Percentiles rank a stretch among this genome's conserved stretches.
These are phyloP conservation scores for Leishmania turanica DNA, from an alignment of 208 protist species.

Conservation along the genomic window DNA sequence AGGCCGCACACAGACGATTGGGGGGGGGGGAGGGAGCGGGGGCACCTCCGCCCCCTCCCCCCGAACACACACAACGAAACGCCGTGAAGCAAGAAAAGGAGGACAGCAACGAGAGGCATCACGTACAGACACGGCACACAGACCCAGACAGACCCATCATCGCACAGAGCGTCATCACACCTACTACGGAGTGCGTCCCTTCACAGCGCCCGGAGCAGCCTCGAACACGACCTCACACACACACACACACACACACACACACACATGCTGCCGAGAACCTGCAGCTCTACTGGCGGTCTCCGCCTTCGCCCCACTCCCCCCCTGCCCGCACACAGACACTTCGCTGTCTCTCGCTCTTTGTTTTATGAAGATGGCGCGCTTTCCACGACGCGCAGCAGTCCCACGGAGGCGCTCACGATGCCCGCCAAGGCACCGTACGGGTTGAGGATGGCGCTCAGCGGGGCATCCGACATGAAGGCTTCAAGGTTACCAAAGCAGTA, in stretches of 20 bases:
- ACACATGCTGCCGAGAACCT: neutral
- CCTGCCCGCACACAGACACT: neutral
- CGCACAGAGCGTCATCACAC: neutral
- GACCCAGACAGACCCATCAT: neutral
- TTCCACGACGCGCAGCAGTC: slow-evolving; percentile 69
- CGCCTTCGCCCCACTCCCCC: neutral
- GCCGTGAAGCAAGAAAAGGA: too few species aligned
- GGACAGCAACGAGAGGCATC: too few species aligned
- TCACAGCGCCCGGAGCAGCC: neutral
- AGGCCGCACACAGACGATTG: too few species aligned
- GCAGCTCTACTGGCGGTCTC: neutral
- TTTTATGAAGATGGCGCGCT: slow-evolving; percentile 59
- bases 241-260: neutral
- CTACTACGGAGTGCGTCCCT: neutral
- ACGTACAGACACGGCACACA: too few species aligned
- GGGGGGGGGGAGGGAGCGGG: too few species aligned
- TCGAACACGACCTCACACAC: neutral
- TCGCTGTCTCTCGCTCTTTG: neutral
- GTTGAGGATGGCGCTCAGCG: slow-evolving; percentile 60
- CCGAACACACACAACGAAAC: too few species aligned
- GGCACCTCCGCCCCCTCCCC: too few species aligned
- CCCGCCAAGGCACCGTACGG: slow-evolving; percentile 63
- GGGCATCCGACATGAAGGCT: slow-evolving; percentile 49
- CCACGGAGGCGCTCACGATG: slow-evolving; percentile 66
- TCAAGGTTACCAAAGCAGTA: slow-evolving; percentile 86